These are phyloP conservation scores for Rheum nobile DNA, from an alignment of 148 eudicot species.

Conservation along the genomic window DNA sequence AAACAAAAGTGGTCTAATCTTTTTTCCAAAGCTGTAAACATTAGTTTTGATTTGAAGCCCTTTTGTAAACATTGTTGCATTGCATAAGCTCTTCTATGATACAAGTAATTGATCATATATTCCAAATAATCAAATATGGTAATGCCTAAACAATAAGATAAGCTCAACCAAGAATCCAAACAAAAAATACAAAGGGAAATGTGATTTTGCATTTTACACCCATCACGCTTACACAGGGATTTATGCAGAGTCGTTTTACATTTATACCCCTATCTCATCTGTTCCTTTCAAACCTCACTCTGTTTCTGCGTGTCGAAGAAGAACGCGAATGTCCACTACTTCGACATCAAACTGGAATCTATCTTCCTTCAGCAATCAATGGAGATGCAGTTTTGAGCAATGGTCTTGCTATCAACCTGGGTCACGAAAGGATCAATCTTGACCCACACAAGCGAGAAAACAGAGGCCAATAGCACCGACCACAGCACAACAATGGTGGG, in stretches of 20 bases:
- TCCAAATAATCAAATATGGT: not conserved
- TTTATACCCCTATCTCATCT: not conserved
- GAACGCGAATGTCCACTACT: not conserved
- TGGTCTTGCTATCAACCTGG: conserved; percentile 26
- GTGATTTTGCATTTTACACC: not conserved
- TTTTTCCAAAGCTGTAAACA: not conserved
- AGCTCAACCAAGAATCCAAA: not conserved
- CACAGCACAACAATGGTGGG: conserved; percentile 88
- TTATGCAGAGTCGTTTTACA: not conserved
- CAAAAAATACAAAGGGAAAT: not conserved
- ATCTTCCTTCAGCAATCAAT: conserved; percentile 55
- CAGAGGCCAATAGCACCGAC: conserved; percentile 96
- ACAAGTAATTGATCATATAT: not conserved
- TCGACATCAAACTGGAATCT: not conserved
- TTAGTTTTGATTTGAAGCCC: no score
- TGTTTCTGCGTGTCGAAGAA: not conserved
- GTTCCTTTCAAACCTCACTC: not conserved
- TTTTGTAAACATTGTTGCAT: not conserved
- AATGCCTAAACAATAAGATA: not conserved
- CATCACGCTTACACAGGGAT: not conserved
- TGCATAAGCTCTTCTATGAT: not conserved
- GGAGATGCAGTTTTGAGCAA: conserved; percentile 53
- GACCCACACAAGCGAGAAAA: conserved; percentile 96
- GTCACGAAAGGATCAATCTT: conserved; percentile 85
- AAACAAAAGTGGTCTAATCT: not conserved